Percentiles rank a stretch among this genome's conserved stretches.
phyloP scores from a whole-genome alignment of 2,329 filamentous ascomycete species.

The Phyllosticta ampelicida region DNA sequence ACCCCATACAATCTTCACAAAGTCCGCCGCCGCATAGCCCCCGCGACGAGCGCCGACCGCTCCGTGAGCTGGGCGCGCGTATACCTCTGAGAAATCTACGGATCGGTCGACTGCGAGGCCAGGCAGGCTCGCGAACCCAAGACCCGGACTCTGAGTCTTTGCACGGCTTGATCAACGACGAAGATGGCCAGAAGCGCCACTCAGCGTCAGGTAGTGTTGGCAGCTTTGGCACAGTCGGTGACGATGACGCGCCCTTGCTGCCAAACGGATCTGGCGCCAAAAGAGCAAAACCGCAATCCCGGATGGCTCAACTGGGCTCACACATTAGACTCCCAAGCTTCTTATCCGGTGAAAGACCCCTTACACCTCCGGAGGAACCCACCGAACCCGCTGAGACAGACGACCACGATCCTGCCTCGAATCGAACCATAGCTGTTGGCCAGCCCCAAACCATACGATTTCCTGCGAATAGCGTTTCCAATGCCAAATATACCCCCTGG shows the following conservation, averaged over 20 bases:
- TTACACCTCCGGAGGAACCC: constrained; percentile 17
- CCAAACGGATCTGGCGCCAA: constrained; percentile 26
- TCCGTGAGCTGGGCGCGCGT: constrained; percentile 36
- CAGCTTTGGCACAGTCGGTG: constrained; percentile 43
- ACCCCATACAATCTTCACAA: constrained; percentile 39
- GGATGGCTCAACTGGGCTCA: constrained; percentile 39
- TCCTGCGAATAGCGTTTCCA: constrained; percentile 84
- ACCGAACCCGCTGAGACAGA: constrained; percentile 32
- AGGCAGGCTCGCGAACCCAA: constrained; percentile 23
- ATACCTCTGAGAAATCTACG: constrained; percentile 60
- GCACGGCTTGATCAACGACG: constrained; percentile 54
- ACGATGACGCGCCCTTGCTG: constrained; percentile 68
- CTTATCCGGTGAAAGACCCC: constrained; percentile 32
- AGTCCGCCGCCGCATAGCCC: constrained; percentile 21
- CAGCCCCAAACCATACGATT: constrained; percentile 63
- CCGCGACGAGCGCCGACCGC: constrained; percentile 22
- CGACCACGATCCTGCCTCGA: constrained; percentile 51
- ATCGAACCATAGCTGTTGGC: constrained; percentile 66
- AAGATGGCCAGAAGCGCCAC: constrained; percentile 45
- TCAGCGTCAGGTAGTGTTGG: constrained; percentile 47
- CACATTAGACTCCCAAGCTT: constrained; percentile 57
- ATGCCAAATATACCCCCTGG: constrained; percentile 93
- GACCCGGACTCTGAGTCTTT: constrained; percentile 54
- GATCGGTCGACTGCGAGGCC: constrained; percentile 35
- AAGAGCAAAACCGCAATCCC: constrained; percentile 17